Evolutionary conservation across 2,329 filamentous ascomycete species (phyloP).

Genomic region (Aspergillus ustus): DNA sequence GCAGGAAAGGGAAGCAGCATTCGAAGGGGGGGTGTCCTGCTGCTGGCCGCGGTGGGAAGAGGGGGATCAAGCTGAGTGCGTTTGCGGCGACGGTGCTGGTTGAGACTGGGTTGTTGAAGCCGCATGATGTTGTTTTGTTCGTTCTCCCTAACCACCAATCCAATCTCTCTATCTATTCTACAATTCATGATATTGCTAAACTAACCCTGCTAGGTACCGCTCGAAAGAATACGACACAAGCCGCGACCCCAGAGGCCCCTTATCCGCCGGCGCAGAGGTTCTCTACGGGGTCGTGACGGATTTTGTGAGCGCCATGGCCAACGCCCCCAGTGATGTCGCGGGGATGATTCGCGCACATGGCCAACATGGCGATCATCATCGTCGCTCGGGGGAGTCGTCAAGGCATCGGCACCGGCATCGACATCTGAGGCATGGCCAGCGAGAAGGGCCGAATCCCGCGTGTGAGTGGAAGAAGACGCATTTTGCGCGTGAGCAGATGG

Average conservation of each 20-base stretch:
- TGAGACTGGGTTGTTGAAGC: conserved; percentile 66
- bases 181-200: no score
- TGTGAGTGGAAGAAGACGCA: conserved; percentile 4
- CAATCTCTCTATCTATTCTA: no score
- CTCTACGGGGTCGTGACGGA: conserved; percentile 81
- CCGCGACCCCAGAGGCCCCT: conserved; percentile 77
- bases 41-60: no score
- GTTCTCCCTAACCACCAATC: no score
- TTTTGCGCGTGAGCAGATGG: background rate
- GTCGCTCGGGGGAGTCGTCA: background rate
- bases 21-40: conserved; percentile 51
- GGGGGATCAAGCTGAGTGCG: conserved; percentile 65
- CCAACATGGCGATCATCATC: background rate
- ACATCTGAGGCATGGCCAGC: conserved; percentile 1
- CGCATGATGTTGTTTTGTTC: conserved; percentile 74
- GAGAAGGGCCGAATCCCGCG: background rate
- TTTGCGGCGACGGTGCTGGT: conserved; percentile 74
- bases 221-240: conserved; percentile 74
- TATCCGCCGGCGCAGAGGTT: conserved; percentile 76
- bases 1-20: conserved; percentile 55
- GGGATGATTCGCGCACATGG: conserved; percentile 14
- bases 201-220: conserved; percentile 58
- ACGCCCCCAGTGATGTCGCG: conserved; percentile 63
- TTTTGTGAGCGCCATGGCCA: conserved; percentile 81
- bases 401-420: conserved; percentile 4